Conservation (phyloP, 2,329 filamentous ascomycete genomes). For the Colletotrichum sp. region DNA sequence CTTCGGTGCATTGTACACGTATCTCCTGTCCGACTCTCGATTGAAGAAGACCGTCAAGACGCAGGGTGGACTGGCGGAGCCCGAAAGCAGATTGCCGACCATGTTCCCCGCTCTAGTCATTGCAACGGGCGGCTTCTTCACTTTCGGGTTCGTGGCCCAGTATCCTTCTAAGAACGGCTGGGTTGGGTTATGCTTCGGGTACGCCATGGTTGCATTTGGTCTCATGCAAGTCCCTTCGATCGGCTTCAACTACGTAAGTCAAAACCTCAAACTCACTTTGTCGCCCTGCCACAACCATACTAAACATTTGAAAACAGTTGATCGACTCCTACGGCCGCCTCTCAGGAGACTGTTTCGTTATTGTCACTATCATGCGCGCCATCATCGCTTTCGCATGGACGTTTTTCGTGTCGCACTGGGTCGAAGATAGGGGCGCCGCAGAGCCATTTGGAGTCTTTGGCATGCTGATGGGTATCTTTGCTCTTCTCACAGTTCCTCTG, state of each 20-base stretch:
- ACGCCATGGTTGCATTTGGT: constrained; percentile 40
- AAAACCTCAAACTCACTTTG: too few species aligned
- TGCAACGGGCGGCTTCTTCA: constrained; percentile 35
- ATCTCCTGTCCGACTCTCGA: constrained; percentile 26
- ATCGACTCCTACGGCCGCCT: constrained; percentile 54
- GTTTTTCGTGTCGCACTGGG: constrained; percentile 57
- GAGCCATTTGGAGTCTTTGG: constrained; percentile 59
- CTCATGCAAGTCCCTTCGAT: constrained; percentile 42
- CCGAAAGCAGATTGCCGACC: constrained; percentile 35
- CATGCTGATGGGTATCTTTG: constrained; percentile 55
- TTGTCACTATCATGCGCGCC: constrained; percentile 52
- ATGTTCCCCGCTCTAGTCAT: constrained; percentile 33
- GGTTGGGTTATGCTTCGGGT: constrained; percentile 38
- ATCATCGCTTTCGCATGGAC: constrained; percentile 59
- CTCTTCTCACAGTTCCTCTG: constrained; percentile 37
- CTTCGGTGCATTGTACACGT: constrained; percentile 30
- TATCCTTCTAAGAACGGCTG: constrained; percentile 31
- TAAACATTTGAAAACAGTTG: constrained; percentile 34
- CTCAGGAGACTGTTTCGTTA: constrained; percentile 57
- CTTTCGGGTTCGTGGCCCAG: constrained; percentile 42
- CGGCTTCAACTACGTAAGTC: constrained; percentile 43
- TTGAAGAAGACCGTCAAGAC: constrained; percentile 25
- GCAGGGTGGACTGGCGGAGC: constrained; percentile 33
- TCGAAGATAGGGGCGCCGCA: constrained; percentile 43
- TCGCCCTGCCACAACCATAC: neutral